These are phyloP conservation scores for Fusarium nurragi DNA, from an alignment of 2,329 filamentous ascomycete species.

Conservation along the genomic window DNA sequence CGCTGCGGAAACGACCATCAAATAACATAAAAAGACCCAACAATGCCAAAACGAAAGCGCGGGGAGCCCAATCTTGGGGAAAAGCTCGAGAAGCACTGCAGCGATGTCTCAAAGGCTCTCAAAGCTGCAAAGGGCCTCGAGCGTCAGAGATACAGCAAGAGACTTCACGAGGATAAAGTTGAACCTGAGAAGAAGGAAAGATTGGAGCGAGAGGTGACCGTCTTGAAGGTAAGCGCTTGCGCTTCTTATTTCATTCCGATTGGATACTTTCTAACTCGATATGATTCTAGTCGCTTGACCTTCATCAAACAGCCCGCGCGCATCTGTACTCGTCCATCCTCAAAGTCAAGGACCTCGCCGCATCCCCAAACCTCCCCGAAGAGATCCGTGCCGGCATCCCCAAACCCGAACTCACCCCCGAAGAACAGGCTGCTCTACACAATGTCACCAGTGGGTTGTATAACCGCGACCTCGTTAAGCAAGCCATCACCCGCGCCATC, in stretches of 20 bases:
- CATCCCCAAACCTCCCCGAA: constrained; percentile 60
- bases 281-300: constrained; percentile 60
- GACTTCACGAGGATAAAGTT: constrained; percentile 59
- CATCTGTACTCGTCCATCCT: constrained; percentile 65
- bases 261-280: neutral
- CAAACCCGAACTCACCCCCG: constrained; percentile 62
- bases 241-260: neutral
- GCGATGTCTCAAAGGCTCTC: constrained; percentile 71
- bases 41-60: constrained; percentile 69
- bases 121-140: constrained; percentile 81
- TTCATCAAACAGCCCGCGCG: constrained; percentile 65
- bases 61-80: constrained; percentile 57
- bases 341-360: constrained; percentile 62
- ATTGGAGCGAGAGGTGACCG: constrained; percentile 68
- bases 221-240: constrained; percentile 59
- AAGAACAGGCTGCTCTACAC: constrained; percentile 62
- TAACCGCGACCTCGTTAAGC: constrained; percentile 61
- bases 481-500: constrained; percentile 60
- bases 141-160: constrained; percentile 76
- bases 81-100: constrained; percentile 64
- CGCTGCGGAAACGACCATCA: constrained; percentile 20
- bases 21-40: constrained; percentile 27
- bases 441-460: constrained; percentile 69
- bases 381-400: constrained; percentile 58
- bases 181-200: constrained; percentile 63